phyloP scores from a whole-genome alignment of 805 yeast genomes.

The Yamadazyma ubonensis region DNA sequence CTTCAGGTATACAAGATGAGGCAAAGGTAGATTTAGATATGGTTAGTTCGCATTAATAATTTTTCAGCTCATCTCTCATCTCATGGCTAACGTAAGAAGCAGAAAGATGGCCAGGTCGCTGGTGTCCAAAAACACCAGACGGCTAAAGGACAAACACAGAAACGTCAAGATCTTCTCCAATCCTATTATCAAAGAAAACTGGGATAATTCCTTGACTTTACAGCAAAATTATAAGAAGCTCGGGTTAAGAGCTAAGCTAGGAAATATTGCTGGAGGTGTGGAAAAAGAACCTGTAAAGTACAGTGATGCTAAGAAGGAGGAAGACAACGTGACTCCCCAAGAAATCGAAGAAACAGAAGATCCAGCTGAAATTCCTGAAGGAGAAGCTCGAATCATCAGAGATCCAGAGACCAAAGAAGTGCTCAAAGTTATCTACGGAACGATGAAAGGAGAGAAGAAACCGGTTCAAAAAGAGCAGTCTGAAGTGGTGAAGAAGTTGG shows the following conservation, averaged over 20 bases:
- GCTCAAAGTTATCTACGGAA: conserved; percentile 66
- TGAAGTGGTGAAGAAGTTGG: conserved; percentile 67
- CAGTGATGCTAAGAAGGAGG: conserved; percentile 34
- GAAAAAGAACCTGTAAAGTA: conserved; percentile 53
- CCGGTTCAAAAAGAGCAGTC: conserved; percentile 37
- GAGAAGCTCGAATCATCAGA: conserved; percentile 74
- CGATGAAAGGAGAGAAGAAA: conserved; percentile 43
- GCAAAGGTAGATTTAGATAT: too few relatives aligned
- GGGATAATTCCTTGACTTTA: conserved; percentile 83
- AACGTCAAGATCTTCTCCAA: conserved; percentile 65
- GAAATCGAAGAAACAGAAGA: conserved; percentile 46
- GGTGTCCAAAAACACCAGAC: conserved; percentile 66
- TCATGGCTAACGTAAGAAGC: conserved; percentile 77
- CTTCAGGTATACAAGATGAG: too few relatives aligned
- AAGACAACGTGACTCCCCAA: conserved; percentile 34
- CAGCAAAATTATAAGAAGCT: conserved; percentile 82
- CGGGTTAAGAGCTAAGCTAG: conserved; percentile 71
- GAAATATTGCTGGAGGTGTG: conserved; percentile 75
- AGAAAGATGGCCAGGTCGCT: conserved; percentile 80
- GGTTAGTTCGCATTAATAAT: not conserved
- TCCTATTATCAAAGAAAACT: conserved; percentile 81
- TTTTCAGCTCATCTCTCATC: conserved; percentile 10
- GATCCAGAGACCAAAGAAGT: conserved; percentile 67
- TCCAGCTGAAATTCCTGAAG: conserved; percentile 66
- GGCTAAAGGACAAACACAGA: conserved; percentile 67